phyloP scores from a whole-genome alignment of 441 rosid species.

The Gossypium laxum region DNA sequence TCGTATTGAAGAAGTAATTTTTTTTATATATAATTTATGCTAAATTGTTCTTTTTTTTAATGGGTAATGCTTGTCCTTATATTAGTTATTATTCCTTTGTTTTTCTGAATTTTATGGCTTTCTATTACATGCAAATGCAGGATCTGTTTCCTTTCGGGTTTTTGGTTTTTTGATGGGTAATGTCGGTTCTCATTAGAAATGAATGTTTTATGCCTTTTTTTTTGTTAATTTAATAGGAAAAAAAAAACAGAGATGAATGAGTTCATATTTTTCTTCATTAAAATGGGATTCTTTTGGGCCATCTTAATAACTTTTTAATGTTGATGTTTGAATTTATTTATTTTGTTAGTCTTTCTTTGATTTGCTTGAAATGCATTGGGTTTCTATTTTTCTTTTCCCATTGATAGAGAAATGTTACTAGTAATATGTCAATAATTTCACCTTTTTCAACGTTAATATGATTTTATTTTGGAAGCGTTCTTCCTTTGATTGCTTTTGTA shows the following conservation, averaged over 20 bases:
- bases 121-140: not conserved
- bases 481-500: not conserved
- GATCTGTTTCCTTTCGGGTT: not conserved
- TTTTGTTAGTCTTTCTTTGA: not conserved
- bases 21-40: not conserved
- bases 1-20: slow-evolving; percentile 72
- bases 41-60: not conserved
- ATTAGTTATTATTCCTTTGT: not conserved
- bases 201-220: not conserved
- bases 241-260: not conserved
- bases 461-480: not conserved
- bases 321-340: not conserved
- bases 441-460: not conserved
- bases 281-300: not conserved
- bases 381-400: not conserved
- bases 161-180: not conserved
- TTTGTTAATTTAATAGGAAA: not conserved
- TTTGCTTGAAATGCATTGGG: not conserved
- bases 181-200: not conserved
- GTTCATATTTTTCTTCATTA: not conserved
- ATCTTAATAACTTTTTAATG: not conserved
- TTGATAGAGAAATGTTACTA: not conserved
- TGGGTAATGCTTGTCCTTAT: not conserved
- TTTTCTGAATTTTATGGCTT: not conserved
- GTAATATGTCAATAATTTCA: not conserved